Evolutionary conservation across 1,284 basidiomycete species (phyloP).

Genomic region (Cutaneotrichosporon sp.): DNA sequence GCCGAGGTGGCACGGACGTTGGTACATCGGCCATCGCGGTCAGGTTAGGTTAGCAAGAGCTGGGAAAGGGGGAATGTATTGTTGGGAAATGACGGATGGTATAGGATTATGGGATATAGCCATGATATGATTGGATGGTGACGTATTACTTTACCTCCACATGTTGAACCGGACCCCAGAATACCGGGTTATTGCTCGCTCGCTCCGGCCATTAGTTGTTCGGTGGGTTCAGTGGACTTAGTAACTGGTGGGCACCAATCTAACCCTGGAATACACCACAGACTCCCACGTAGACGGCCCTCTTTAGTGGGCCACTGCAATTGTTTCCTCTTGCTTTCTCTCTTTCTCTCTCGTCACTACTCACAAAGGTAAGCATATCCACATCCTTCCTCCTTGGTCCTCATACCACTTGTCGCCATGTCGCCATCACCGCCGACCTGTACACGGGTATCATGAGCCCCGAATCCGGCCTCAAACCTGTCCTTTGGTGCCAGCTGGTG

Average conservation of each 20-base stretch:
- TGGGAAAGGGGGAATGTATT: neutral
- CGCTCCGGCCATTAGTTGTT: too few species aligned
- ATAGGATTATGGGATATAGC: neutral
- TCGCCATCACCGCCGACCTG: neutral
- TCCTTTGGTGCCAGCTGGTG: neutral
- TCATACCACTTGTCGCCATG: neutral
- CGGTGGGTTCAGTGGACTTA: too few species aligned
- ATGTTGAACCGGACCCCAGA: neutral
- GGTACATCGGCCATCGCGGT: neutral
- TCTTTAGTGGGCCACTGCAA: constrained; percentile 2
- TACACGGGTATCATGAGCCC: neutral
- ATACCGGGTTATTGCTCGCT: neutral
- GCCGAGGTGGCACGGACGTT: neutral
- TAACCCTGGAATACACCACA: neutral
- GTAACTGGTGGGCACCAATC: neutral
- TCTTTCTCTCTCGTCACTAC: neutral
- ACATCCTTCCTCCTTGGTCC: neutral
- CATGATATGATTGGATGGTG: neutral
- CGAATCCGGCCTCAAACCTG: neutral
- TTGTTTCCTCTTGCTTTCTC: neutral
- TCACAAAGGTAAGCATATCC: constrained; percentile 4
- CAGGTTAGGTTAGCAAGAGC: neutral
- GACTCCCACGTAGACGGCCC: neutral
- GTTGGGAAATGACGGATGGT: neutral
- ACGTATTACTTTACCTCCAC: neutral